Conservation (phyloP, 768 basidiomycete species). For the Calocera viscosa region DNA sequence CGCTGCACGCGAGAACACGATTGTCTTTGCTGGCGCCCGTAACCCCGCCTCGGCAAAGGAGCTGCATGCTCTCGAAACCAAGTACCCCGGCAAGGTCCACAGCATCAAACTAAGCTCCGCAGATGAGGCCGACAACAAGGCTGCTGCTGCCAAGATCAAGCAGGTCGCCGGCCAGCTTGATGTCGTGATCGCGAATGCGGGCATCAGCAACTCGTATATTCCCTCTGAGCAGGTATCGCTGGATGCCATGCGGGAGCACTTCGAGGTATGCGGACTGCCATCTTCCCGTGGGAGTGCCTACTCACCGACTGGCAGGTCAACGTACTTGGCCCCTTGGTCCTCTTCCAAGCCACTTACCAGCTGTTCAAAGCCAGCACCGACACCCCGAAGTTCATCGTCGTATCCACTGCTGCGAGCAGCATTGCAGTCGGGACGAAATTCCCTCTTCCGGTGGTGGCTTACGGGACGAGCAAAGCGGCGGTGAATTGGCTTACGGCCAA, state of each 20-base stretch:
- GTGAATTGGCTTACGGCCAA: conserved; percentile 14
- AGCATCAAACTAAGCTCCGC: conserved; percentile 15
- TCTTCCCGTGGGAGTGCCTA: too few species aligned
- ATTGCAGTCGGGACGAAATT: conserved; percentile 1
- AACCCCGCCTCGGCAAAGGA: conserved; percentile 5
- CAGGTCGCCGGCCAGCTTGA: conserved; percentile 16
- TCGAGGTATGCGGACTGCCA: conserved; percentile 1
- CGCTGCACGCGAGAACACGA: background rate
- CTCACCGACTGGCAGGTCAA: too few species aligned
- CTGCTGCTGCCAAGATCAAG: conserved; percentile 12
- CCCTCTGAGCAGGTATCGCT: background rate
- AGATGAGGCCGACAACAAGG: conserved; percentile 14
- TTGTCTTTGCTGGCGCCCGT: conserved; percentile 19
- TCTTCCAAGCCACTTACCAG: conserved; percentile 17
- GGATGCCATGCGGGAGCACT: background rate
- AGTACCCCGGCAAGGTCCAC: conserved; percentile 7
- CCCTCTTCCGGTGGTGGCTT: background rate
- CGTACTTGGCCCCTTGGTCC: conserved; percentile 17
- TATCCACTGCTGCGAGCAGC: conserved; percentile 11
- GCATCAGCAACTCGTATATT: conserved; percentile 7
- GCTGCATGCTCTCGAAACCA: conserved; percentile 11
- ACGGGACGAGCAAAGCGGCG: conserved; percentile 17
- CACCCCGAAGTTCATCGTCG: conserved; percentile 14
- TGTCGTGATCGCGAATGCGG: conserved; percentile 21
- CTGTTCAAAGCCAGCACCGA: conserved; percentile 11